Conservation (phyloP, 306 rosid species). For the Cicer arietinum region DNA sequence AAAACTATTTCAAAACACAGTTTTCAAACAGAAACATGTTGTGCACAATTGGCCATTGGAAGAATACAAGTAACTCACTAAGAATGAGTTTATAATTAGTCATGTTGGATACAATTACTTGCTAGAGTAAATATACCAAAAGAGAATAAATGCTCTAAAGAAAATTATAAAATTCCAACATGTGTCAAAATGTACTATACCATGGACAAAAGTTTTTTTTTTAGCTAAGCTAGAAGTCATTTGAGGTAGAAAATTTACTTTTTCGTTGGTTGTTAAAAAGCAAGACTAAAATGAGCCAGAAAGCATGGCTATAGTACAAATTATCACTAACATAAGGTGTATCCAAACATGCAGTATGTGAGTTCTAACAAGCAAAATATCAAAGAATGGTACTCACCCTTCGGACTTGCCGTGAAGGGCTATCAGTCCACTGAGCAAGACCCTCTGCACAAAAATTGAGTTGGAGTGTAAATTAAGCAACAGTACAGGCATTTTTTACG, state of each 20-base stretch:
- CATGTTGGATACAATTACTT: conserved; percentile 6
- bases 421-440: conserved; percentile 47
- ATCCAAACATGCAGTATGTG: conserved; percentile 8
- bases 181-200: neutral
- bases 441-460: conserved; percentile 50
- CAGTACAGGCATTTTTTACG: conserved; percentile 27
- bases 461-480: conserved; percentile 32
- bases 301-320: conserved; percentile 24
- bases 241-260: conserved; percentile 19
- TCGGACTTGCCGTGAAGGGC: conserved; percentile 56
- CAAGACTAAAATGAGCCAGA: conserved; percentile 27
- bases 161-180: conserved; percentile 29
- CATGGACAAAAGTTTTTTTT: conserved; percentile 3
- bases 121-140: conserved; percentile 8
- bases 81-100: conserved; percentile 7
- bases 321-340: conserved; percentile 31
- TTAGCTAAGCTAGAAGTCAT: conserved; percentile 19
- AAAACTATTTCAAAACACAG: conserved; percentile 3
- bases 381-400: conserved; percentile 66
- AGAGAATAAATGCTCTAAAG: conserved; percentile 2
- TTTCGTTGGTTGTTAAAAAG: conserved; percentile 9
- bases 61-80: conserved; percentile 20
- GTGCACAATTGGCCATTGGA: conserved; percentile 1
- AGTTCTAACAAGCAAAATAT: conserved; percentile 37
- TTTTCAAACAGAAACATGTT: conserved; percentile 17